Evolutionary conservation across 768 basidiomycete species (phyloP).

Genomic region (Dioszegia aurantiaca): DNA sequence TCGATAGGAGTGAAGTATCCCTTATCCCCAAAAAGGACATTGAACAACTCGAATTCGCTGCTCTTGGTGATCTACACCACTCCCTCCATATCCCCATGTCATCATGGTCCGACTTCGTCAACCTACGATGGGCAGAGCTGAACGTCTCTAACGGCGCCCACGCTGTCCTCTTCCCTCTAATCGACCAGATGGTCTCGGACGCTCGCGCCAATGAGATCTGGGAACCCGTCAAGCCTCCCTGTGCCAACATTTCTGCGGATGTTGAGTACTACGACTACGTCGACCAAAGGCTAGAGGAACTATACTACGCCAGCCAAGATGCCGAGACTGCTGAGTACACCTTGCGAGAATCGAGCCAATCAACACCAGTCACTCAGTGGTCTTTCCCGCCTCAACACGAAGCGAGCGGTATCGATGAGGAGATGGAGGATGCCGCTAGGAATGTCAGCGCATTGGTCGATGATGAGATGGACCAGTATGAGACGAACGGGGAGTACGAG

Average conservation of each 20-base stretch:
- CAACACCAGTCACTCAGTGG: not conserved
- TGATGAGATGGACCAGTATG: too few species aligned
- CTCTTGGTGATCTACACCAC: slow-evolving; percentile 28
- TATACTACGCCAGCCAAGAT: not conserved
- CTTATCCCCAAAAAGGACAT: slow-evolving; percentile 29
- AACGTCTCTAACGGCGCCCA: not conserved
- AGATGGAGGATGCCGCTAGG: not conserved
- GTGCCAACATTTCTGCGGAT: slow-evolving; percentile 1
- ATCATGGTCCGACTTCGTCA: slow-evolving; percentile 36
- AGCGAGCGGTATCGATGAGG: not conserved
- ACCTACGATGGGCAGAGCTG: slow-evolving; percentile 20
- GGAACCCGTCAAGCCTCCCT: not conserved
- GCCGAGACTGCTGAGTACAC: not conserved
- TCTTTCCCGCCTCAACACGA: not conserved
- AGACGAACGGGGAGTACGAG: not conserved
- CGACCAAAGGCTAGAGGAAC: slow-evolving; percentile 1
- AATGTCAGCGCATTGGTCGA: not conserved
- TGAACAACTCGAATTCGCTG: slow-evolving; percentile 25
- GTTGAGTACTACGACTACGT: slow-evolving; percentile 5
- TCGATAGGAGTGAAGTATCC: slow-evolving; percentile 27
- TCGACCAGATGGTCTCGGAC: slow-evolving; percentile 31
- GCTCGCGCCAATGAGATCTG: slow-evolving; percentile 26
- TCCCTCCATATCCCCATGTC: slow-evolving; percentile 33
- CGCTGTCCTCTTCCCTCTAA: slow-evolving; percentile 1
- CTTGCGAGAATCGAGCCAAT: not conserved